phyloP scores from a whole-genome alignment of 2,329 filamentous ascomycete species.

The Coleophoma crateriformis region DNA sequence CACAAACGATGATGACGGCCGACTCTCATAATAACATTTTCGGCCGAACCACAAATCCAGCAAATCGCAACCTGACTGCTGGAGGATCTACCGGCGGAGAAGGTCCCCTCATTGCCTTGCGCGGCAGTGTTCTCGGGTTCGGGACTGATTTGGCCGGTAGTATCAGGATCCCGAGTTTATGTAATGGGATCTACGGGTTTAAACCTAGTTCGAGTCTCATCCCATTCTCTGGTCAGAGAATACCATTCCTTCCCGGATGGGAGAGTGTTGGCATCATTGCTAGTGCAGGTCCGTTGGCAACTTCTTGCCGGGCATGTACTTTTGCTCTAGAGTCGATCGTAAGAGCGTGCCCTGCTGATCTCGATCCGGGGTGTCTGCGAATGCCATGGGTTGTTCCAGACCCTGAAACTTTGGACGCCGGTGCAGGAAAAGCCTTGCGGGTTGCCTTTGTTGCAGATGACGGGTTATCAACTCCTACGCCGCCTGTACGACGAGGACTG shows the following conservation, averaged over 20 bases:
- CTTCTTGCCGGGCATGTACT: neutral
- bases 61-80: conserved; percentile 47
- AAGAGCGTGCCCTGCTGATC: neutral
- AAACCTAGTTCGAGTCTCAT: conserved; percentile 7
- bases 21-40: conserved; percentile 55
- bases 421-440: conserved; percentile 19
- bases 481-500: conserved; percentile 24
- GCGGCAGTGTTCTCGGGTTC: conserved; percentile 33
- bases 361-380: neutral
- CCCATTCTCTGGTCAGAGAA: conserved; percentile 5
- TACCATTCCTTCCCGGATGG: neutral
- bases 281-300: neutral
- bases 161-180: conserved; percentile 30
- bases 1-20: conserved; percentile 41
- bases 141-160: conserved; percentile 37
- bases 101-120: conserved; percentile 35
- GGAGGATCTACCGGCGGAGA: conserved; percentile 60
- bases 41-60: conserved; percentile 41
- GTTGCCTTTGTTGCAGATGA: conserved; percentile 25
- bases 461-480: conserved; percentile 22
- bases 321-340: neutral
- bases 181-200: conserved; percentile 22
- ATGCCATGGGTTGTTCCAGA: neutral
- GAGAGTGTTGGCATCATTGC: neutral
- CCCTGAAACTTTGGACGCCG: conserved; percentile 2